These are phyloP conservation scores for Thermomucor indicae-seudaticae DNA, from an alignment of 371 early-diverging fungal genomes.

Conservation along the genomic window DNA sequence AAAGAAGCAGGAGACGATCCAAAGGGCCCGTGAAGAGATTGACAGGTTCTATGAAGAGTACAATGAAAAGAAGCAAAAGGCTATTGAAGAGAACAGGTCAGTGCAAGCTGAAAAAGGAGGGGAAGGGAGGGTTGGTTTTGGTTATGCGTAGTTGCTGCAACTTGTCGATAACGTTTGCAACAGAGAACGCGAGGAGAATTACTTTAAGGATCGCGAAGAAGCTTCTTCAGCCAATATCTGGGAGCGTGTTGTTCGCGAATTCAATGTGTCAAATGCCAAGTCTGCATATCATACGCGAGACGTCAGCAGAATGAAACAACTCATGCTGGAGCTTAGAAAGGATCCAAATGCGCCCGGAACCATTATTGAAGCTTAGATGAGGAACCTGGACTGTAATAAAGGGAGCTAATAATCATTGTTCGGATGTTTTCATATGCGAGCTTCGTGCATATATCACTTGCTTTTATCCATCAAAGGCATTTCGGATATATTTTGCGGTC, in stretches of 20 bases:
- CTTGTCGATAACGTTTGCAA: not conserved
- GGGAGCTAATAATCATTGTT: no score
- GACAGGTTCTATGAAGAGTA: conserved; percentile 95
- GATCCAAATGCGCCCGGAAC: conserved; percentile 79
- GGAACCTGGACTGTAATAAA: no score
- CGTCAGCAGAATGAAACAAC: conserved; percentile 79
- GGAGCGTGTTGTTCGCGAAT: conserved; percentile 70
- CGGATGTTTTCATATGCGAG: no score
- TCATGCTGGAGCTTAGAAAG: conserved; percentile 75
- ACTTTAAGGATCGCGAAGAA: conserved; percentile 54
- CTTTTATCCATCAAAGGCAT: no score
- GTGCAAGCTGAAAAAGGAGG: not conserved
- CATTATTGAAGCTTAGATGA: conserved; percentile 37
- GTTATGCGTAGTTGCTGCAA: not conserved
- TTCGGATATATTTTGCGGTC: no score
- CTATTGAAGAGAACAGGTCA: conserved; percentile 75
- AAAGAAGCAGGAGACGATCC: conserved; percentile 69
- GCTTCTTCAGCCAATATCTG: conserved; percentile 66
- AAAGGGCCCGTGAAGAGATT: conserved; percentile 75
- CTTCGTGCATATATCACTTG: no score
- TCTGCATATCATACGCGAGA: conserved; percentile 43
- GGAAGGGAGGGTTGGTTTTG: no score
- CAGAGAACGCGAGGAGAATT: conserved; percentile 52
- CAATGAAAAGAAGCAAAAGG: conserved; percentile 82
- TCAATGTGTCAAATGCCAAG: conserved; percentile 55